Base-by-base conservation (phyloP, 768 basidiomycete genomes). In the Suillus weaverae region DNA sequence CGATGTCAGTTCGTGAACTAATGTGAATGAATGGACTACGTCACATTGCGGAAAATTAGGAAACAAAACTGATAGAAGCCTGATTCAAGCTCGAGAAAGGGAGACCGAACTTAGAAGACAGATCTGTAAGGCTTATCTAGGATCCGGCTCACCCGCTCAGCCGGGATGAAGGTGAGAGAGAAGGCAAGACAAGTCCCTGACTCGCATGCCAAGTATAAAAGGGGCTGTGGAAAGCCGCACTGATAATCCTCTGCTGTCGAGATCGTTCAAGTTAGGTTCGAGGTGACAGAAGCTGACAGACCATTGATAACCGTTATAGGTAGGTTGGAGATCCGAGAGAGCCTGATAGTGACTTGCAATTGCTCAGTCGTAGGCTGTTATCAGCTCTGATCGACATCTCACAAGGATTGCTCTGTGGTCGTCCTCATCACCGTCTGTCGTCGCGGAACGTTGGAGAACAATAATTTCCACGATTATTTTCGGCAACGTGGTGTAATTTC, bases 391-490 rank as follows among this genome's bases (percentile, higher is more conserved):
- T 35, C 18, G 39, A 10, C 48, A 22, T 61, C 48, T 41, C 41
- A 18, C 62, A 59, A 30, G 35, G 36, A 35, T 22, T 30, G 30
- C 33, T 10, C 61, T 36, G 48, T 30, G 9, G 44, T 43, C 30
- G 60, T 33, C 60, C n/a, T 36, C 50, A 26, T 55, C 61, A 11
- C 32, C 30, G 60, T 26, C 30, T 32, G 38, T 30, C 22, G 9
- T 46, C 44, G 14, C n/a, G 48, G 33, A 43, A 30, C 5, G 26
- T 14, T 57, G 36, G 33, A 43, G 56, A 36, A 53, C 72, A 38
- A 59, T 59, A 59, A 43, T 59, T 72, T 70, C 72, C 70, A 71
- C 71, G 67, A 64, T 66, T 63, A 65, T 61, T 62, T 63, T 35
- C 51, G 44, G 51, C 38, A 56, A 62, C 60, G 62, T 64, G 65